Evolutionary conservation across 2,329 filamentous ascomycete genomes (phyloP).

Genomic region (Graphilbum ipis-grandicollis): DNA sequence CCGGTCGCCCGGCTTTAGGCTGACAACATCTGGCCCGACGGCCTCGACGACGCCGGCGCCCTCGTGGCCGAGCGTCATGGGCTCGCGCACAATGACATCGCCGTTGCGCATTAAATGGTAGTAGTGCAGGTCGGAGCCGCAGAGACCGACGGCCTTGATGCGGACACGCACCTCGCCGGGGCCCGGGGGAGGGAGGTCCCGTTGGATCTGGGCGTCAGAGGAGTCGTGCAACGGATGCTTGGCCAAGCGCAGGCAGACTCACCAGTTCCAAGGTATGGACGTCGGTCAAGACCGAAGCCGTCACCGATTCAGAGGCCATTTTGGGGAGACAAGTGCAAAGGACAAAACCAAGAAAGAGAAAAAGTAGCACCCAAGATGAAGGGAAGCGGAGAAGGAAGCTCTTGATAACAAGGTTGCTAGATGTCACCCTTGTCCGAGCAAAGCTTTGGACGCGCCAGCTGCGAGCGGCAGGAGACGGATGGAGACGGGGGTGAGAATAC

Average conservation of each 20-base stretch:
- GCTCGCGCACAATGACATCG: conserved; percentile 36
- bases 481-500: neutral
- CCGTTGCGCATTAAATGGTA: conserved; percentile 25
- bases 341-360: no score
- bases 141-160: conserved; percentile 43
- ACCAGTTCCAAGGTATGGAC: conserved; percentile 1
- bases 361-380: neutral
- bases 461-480: neutral
- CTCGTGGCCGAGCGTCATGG: conserved; percentile 41
- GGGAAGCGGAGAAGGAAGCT: no score
- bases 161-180: conserved; percentile 40
- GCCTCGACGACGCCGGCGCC: conserved; percentile 42
- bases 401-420: no score
- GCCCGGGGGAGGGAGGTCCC: conserved; percentile 27
- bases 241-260: neutral
- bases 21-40: conserved; percentile 39
- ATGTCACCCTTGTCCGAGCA: no score
- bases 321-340: neutral
- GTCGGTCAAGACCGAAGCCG: conserved; percentile 3
- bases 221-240: neutral
- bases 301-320: neutral
- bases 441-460: no score
- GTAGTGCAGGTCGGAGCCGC: conserved; percentile 42
- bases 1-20: conserved; percentile 38
- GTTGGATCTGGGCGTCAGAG: conserved; percentile 2